Evolutionary conservation across 2,329 filamentous ascomycete genomes (phyloP).

Genomic region (Botrytis cinerea): DNA sequence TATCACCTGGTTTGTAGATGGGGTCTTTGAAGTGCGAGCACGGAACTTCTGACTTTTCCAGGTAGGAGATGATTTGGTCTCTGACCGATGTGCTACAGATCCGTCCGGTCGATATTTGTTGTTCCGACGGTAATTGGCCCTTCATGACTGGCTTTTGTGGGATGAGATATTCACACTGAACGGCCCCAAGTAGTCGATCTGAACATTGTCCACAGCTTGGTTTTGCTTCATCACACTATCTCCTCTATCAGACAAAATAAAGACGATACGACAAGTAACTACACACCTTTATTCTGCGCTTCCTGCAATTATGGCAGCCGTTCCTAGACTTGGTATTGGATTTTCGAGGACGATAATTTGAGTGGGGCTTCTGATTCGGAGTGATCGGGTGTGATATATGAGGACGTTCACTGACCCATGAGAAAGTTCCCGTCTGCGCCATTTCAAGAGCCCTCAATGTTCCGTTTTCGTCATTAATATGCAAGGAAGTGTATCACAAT

Average conservation of each 20-base stretch:
- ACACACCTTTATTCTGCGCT: constrained; percentile 23
- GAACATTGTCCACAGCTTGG: constrained; percentile 19
- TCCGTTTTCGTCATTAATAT: neutral
- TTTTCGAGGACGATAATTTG: constrained; percentile 9
- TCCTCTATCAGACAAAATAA: neutral
- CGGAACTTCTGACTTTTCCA: constrained; percentile 8
- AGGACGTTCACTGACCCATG: constrained; percentile 10
- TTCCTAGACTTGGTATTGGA: constrained; percentile 19
- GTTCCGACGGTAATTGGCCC: too few relatives aligned
- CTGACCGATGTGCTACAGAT: neutral
- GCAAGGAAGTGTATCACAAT: neutral
- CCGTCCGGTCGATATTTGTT: neutral
- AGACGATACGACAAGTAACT: too few relatives aligned
- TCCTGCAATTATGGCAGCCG: constrained; percentile 19
- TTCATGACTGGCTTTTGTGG: neutral
- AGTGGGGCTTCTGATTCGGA: neutral
- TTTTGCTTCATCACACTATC: constrained; percentile 21
- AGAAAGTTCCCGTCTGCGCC: neutral
- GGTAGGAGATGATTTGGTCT: constrained; percentile 8
- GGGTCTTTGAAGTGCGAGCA: neutral
- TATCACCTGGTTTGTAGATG: neutral
- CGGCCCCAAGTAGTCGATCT: neutral
- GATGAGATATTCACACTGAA: neutral
- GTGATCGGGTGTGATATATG: neutral
- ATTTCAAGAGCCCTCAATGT: neutral